A percentile compares a stretch with the other conserved stretches of the same genome.
These are phyloP conservation scores for Hanseniaspora vineae DNA, from an alignment of 805 yeast species.

Conservation along the genomic window DNA sequence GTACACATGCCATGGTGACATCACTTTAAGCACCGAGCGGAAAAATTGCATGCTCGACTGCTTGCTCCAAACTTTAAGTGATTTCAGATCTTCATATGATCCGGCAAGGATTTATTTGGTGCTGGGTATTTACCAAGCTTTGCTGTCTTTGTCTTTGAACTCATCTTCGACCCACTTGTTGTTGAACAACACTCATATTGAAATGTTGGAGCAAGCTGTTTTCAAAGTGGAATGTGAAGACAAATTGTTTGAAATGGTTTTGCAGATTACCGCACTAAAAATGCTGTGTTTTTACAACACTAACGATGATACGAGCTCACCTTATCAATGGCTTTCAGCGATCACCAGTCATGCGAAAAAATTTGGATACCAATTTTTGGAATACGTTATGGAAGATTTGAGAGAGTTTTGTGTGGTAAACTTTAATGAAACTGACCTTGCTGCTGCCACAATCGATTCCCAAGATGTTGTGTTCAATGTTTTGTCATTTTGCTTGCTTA, in stretches of 20 bases:
- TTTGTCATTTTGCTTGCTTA: conserved; percentile 16
- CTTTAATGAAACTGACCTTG: conserved; percentile 14
- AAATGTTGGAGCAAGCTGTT: conserved; percentile 14
- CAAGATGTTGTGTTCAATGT: conserved; percentile 13
- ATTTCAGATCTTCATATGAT: conserved; percentile 43
- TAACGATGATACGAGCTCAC: conserved; percentile 19
- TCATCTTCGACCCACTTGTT: no score
- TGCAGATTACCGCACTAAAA: conserved; percentile 40
- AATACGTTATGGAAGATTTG: conserved; percentile 22
- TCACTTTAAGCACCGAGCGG: not conserved
- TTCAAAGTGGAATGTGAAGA: conserved; percentile 35
- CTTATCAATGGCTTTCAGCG: conserved; percentile 21
- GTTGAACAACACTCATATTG: conserved; percentile 10
- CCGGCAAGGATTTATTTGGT: conserved; percentile 55
- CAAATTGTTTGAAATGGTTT: conserved; percentile 34
- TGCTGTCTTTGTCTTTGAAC: conserved; percentile 11
- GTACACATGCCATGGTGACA: not conserved
- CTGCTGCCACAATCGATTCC: conserved; percentile 1
- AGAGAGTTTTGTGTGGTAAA: conserved; percentile 28
- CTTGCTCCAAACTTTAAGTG: conserved; percentile 34
- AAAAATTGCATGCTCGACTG: conserved; percentile 16
- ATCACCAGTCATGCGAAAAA: conserved; percentile 27
- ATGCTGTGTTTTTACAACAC: conserved; percentile 19
- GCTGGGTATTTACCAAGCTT: conserved; percentile 44
- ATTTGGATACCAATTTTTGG: conserved; percentile 21